These are phyloP conservation scores for Nemania sp. DNA, from an alignment of 2,329 filamentous ascomycete species.

Conservation along the genomic window DNA sequence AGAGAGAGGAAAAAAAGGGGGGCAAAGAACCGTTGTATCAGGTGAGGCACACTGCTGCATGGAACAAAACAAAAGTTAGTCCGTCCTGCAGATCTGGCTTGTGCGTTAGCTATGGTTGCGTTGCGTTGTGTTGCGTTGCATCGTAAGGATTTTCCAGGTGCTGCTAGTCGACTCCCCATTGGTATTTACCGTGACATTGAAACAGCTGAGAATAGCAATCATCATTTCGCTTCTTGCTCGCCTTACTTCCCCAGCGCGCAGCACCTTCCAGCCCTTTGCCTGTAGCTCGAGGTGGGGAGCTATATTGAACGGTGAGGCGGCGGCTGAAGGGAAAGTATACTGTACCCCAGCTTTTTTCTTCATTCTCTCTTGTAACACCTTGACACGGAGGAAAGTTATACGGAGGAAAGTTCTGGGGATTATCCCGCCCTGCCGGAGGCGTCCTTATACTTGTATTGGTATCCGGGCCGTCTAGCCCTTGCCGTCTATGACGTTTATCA, in stretches of 20 bases:
- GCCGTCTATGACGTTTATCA: not conserved
- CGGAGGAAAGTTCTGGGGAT: conserved; percentile 33
- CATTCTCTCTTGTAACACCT: conserved; percentile 3
- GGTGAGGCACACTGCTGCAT: conserved; percentile 33
- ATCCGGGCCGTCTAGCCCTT: not conserved
- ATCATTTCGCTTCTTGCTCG: conserved; percentile 36
- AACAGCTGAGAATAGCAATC: conserved; percentile 30
- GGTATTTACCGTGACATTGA: conserved; percentile 14
- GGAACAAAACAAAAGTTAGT: conserved; percentile 21
- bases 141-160: conserved; percentile 20
- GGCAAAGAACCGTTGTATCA: conserved; percentile 27
- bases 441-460: not conserved
- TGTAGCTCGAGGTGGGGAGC: conserved; percentile 1
- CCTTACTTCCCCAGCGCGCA: conserved; percentile 27
- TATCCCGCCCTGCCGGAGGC: conserved; percentile 12
- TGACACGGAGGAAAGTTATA: conserved; percentile 24
- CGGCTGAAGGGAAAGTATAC: conserved; percentile 14
- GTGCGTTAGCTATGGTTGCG: conserved; percentile 9
- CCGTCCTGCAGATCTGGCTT: conserved; percentile 33
- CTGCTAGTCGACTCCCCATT: conserved; percentile 7
- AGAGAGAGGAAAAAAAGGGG: not conserved
- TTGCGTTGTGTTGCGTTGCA: conserved; percentile 15
- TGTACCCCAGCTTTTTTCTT: conserved; percentile 28
- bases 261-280: conserved; percentile 12
- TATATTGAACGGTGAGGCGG: conserved; percentile 28